Evolutionary conservation across 2,329 filamentous ascomycete genomes (phyloP), one percentile per base, ranked within the genome.

Genomic region (Cytospora piceae): DNA sequence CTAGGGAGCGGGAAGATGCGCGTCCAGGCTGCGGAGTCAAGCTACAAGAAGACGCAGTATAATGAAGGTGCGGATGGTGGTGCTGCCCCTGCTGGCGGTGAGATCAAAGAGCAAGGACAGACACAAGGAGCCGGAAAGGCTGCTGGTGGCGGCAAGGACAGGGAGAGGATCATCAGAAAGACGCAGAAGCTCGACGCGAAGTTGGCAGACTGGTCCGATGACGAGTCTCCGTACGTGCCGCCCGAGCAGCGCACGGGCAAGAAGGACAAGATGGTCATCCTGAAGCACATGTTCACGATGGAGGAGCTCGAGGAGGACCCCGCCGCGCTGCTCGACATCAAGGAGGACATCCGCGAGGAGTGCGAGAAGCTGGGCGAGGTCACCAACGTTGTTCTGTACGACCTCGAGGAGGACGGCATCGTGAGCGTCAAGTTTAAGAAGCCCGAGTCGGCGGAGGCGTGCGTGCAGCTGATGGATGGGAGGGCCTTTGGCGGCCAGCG

Each of bases 121-220:
- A 24, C 60, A 70, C 72, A 37, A 29, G 56, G 51, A 59, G 56
- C 42, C 34, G 63, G 56, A 39, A 66, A 51, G 34, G 61, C 46
- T 3, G 20, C 17, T n/a, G 39, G 39, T 4, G 39, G 39, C 70
- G 82, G 85, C 71, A 87, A 87, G 69, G 92, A 96, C 69, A 92
- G 94, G 77, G 89, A 91, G 76, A 96, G 96, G 80, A 91, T 96
- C 67, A 96, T 96, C 75, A 90, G 89, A 77, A 94, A 94, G 77
- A 94, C 92, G 0, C 91, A 97, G 76, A 95, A 94, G 75, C 83
- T 98, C 72, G 92, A 94, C 73, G 94, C 93, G 58, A 94, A 94
- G 78, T 86, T 98, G 39, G 91, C 93, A 4, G 94, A 98, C 77
- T 99, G 95, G 95, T 91, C 93, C 73, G 94, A 97, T 73, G 94